Evolutionary conservation across 768 basidiomycete species (phyloP).

Genomic region (Pulveroboletus sp.): DNA sequence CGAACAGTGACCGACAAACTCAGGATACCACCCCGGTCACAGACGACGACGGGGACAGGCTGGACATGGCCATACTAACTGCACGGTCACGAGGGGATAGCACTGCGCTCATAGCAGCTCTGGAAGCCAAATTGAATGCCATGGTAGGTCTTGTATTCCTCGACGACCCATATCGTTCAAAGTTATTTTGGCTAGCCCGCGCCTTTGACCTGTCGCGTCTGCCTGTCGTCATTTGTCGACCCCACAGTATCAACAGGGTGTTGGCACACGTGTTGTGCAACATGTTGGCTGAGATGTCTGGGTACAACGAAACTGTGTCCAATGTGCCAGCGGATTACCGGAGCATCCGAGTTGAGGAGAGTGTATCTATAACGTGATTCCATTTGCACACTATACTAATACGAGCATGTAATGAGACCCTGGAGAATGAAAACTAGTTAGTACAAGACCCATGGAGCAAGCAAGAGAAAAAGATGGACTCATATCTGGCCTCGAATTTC

Average conservation of each 20-base stretch:
- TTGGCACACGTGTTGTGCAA: conserved; percentile 82
- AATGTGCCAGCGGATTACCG: conserved; percentile 83
- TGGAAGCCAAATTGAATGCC: conserved; percentile 58
- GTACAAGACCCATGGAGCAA: not conserved
- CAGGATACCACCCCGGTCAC: conserved; percentile 19
- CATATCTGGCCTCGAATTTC: conserved; percentile 91
- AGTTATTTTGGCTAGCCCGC: conserved; percentile 13
- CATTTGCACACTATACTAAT: conserved; percentile 1
- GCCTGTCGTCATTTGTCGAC: conserved; percentile 72
- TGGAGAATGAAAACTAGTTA: conserved; percentile 4
- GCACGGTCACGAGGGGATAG: conserved; percentile 50
- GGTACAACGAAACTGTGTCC: conserved; percentile 80
- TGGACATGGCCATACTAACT: conserved; percentile 46
- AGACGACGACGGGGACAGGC: conserved; percentile 39
- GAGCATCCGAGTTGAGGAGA: conserved; percentile 67
- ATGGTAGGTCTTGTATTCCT: conserved; percentile 43
- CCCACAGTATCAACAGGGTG: conserved; percentile 80
- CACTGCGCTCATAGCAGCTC: conserved; percentile 45
- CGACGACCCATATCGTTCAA: conserved; percentile 28
- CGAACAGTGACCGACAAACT: conserved; percentile 32
- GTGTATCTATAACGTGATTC: conserved; percentile 54
- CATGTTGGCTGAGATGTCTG: conserved; percentile 82
- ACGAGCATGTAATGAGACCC: conserved; percentile 5
- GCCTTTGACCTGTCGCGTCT: conserved; percentile 61
- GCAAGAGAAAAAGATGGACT: conserved; percentile 28